phyloP scores from a whole-genome alignment of 768 basidiomycete genomes.

The Pleurotus giganteus region DNA sequence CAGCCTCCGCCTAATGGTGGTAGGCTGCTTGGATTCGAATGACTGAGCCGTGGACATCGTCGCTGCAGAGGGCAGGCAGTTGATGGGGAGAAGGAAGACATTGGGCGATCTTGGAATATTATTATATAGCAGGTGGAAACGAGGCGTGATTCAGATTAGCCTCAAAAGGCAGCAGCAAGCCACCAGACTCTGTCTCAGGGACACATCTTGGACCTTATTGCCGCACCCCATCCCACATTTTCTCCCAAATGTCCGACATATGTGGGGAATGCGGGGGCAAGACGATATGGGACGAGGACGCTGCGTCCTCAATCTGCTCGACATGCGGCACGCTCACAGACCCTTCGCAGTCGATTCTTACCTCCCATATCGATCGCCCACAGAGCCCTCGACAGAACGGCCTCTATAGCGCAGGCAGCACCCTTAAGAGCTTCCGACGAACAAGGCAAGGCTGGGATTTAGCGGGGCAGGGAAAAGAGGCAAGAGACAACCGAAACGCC shows the following conservation, averaged over 20 bases:
- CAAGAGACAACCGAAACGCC: conserved; percentile 59
- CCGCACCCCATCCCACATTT: conserved; percentile 7
- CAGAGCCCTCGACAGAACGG: conserved; percentile 25
- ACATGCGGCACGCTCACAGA: conserved; percentile 71
- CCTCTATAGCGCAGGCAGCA: conserved; percentile 33
- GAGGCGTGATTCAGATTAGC: conserved; percentile 11
- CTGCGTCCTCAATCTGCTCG: conserved; percentile 63
- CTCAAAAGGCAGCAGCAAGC: conserved; percentile 9
- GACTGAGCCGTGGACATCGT: conserved; percentile 52
- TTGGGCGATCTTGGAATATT: conserved; percentile 16
- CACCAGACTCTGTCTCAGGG: conserved; percentile 4
- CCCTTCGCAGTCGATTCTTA: conserved; percentile 58
- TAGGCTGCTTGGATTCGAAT: conserved; percentile 66
- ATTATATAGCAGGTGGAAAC: conserved; percentile 28
- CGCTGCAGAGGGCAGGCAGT: conserved; percentile 23
- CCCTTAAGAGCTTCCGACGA: conserved; percentile 51
- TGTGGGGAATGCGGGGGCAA: conserved; percentile 56
- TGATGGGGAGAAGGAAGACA: conserved; percentile 7
- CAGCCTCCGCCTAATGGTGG: conserved; percentile 64
- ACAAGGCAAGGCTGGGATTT: conserved; percentile 57
- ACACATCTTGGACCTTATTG: conserved; percentile 3
- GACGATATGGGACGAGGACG: conserved; percentile 55
- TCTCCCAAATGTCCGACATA: conserved; percentile 27
- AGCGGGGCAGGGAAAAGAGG: conserved; percentile 64
- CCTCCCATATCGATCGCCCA: conserved; percentile 38